Evolutionary conservation across 2,329 filamentous ascomycete species (phyloP), one percentile per base, ranked within the genome.

Genomic region (Colletotrichum sp.): DNA sequence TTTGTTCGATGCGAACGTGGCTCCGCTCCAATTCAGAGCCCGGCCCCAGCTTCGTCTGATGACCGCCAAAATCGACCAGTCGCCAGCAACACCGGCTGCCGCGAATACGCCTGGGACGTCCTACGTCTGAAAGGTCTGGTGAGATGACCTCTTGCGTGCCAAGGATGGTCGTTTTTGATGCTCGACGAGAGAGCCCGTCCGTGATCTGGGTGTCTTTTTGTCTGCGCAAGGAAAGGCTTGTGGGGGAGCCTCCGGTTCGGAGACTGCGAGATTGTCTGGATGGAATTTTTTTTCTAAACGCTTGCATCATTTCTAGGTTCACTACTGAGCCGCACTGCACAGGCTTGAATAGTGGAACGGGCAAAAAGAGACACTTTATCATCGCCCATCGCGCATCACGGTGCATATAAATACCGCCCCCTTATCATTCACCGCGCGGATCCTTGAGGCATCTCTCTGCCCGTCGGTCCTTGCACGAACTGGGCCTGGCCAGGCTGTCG

Each of bases 31-130:
- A 34, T 62, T 57, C 68, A 73, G 21, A 71, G 71, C 57, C 68
- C 68, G 62, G 68, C 68, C 62, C 62, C 71, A 67, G 57, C 68
- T 73, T 73, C 71, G 63, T 73, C 72, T 63, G 72, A 73, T 73
- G 72, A 59, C 62, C 47, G 68, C 57, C 59, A 66, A 57, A 38
- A n/a, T 51, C 68, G 62, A 73, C 68, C 68, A 71, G 68, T 73
- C 71, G 67, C 54, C 57, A 73, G 62, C 71, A 47, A 55, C 71
- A 62, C 54, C 68, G 68, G 55, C 24, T 47, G 47, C 57, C 57
- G 63, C 72, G 57, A 73, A 66, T 29, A 51, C 57, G 68, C 55
- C 68, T 71, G 68, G 62, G 62, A 72, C 68, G 68, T 63, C 24
- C 16, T 38, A 27, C 57, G 63, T 72, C 72, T 72, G 72, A 51